Conservation (phyloP, 352 stramenopile genomes). For the Globisporangium cederbergense region DNA sequence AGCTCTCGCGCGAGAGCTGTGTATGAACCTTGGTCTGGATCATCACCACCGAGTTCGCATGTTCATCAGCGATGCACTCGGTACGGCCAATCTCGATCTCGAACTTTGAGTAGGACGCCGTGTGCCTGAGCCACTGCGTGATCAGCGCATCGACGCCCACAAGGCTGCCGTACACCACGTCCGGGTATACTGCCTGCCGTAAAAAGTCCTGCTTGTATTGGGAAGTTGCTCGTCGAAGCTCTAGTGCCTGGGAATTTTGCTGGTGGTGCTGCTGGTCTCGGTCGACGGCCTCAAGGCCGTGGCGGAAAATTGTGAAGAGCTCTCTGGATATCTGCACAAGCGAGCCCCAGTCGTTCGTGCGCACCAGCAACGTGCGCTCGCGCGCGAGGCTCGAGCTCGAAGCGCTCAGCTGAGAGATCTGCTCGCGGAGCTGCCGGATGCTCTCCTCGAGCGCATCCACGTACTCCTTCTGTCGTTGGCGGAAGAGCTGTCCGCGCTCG, state of each 20-base stretch:
- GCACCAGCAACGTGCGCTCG: background rate
- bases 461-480: constrained; percentile 4
- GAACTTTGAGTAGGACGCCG: constrained; percentile 3
- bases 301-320: constrained; percentile 1
- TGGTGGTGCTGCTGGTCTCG: no score
- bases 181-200: background rate
- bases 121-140: constrained; percentile 1
- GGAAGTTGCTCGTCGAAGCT: background rate
- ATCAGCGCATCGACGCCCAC: background rate
- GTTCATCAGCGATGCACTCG: background rate
- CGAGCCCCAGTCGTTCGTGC: background rate
- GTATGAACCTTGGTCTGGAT: background rate
- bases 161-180: constrained; percentile 3
- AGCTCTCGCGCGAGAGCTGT: constrained; percentile 4
- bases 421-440: background rate
- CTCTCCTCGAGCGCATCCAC: background rate
- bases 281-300: background rate
- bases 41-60: constrained; percentile 6
- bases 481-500: constrained; percentile 6
- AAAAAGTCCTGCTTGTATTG: constrained; percentile 8
- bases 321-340: constrained; percentile 4
- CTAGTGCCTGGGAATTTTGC: background rate
- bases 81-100: background rate
- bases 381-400: background rate
- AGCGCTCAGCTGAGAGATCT: constrained; percentile 3